Evolutionary conservation across 495 filamentous ascomycete genomes (phyloP).

Genomic region (Tuber magnatum): DNA sequence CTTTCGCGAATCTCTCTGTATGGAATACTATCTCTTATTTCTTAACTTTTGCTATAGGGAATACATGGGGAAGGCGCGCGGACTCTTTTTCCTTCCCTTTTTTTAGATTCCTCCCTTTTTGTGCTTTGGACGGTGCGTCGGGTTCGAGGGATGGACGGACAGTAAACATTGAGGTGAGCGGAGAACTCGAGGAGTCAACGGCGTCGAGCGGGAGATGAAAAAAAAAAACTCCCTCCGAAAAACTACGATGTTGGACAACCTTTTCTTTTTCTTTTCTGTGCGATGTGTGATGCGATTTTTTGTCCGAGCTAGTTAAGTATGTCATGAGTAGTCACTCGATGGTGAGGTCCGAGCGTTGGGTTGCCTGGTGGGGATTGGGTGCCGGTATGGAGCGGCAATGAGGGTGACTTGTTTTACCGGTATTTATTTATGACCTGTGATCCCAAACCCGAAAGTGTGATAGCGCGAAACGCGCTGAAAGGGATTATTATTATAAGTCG

Average conservation of each 20-base stretch:
- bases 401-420: background rate
- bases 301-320: background rate
- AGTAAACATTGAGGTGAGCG: background rate
- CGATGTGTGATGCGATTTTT: background rate
- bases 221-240: background rate
- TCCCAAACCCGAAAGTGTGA: background rate
- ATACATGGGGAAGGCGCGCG: background rate
- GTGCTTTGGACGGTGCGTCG: background rate
- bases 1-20: background rate
- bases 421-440: background rate
- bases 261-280: background rate
- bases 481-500: background rate
- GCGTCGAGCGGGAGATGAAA: background rate
- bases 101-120: constrained; percentile 4
- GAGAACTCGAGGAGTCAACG: background rate
- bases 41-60: background rate
- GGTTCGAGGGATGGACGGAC: background rate
- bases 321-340: background rate
- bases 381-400: background rate
- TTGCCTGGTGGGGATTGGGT: background rate
- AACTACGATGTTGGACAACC: background rate
- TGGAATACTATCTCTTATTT: background rate
- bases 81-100: background rate
- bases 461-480: background rate
- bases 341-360: background rate